A percentile compares a stretch with the other conserved stretches of the same genome.
Conservation (phyloP, 257 asterid genomes). For the Solanum okadae region DNA sequence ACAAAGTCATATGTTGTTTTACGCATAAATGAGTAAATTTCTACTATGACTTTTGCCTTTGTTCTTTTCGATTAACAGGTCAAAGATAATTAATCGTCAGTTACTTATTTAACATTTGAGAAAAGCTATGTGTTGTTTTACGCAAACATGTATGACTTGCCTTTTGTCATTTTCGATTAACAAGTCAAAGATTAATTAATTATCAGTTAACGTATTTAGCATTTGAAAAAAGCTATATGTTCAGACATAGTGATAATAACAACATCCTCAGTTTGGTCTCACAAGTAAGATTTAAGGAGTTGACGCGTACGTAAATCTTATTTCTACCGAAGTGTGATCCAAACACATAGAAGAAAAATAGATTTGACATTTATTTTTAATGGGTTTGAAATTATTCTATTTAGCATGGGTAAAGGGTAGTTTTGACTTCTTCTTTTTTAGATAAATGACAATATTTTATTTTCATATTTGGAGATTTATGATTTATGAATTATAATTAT, state of each 20-base stretch:
- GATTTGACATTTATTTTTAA: neutral
- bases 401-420: neutral
- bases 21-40: neutral
- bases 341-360: neutral
- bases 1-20: neutral
- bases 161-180: neutral
- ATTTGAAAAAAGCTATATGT: neutral
- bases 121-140: neutral
- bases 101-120: too few relatives aligned
- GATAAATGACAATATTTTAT: neutral
- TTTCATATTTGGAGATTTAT: neutral
- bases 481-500: neutral
- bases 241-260: neutral
- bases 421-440: neutral
- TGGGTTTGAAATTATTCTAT: neutral
- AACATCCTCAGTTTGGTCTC: accelerated
- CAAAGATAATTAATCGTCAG: neutral
- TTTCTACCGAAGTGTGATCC: neutral
- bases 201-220: neutral
- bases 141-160: neutral
- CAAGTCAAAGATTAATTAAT: neutral
- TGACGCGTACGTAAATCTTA: accelerated
- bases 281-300: neutral
- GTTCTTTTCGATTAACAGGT: neutral
- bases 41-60: neutral